phyloP scores from a whole-genome alignment of 1,139 yeast species.

The Saccharomyces pastorianus region DNA sequence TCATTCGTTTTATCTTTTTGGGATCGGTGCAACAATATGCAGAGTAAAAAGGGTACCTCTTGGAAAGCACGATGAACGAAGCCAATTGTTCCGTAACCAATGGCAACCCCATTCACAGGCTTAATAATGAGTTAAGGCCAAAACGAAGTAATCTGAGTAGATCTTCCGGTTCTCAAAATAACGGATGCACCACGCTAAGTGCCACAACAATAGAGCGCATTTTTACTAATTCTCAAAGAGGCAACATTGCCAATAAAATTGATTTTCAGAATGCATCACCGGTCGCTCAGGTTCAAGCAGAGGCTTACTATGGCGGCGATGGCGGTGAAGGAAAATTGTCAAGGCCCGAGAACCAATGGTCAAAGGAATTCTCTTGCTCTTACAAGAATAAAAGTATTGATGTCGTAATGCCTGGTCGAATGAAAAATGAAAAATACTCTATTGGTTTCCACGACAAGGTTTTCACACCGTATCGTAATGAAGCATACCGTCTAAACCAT shows the following conservation, averaged over 20 bases:
- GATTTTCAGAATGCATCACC: not conserved
- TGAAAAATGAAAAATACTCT: not conserved
- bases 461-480: not conserved
- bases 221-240: not conserved
- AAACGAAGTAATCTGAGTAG: not conserved
- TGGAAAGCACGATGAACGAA: not conserved
- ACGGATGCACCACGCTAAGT: not conserved
- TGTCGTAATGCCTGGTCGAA: not conserved
- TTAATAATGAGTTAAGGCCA: not conserved
- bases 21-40: not conserved
- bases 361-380: not conserved
- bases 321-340: not conserved
- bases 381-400: not conserved
- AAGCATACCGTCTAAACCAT: not conserved
- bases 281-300: not conserved
- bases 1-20: not conserved
- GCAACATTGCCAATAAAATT: not conserved
- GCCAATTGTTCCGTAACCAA: not conserved
- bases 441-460: not conserved
- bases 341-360: not conserved
- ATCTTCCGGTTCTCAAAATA: not conserved
- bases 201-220: not conserved
- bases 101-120: not conserved
- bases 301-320: not conserved
- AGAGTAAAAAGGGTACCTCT: not conserved